Percentiles rank a stretch among this genome's conserved stretches.
These are phyloP conservation scores for Termitomyces bulborhizus DNA, from an alignment of 768 basidiomycete genomes.

Conservation along the genomic window DNA sequence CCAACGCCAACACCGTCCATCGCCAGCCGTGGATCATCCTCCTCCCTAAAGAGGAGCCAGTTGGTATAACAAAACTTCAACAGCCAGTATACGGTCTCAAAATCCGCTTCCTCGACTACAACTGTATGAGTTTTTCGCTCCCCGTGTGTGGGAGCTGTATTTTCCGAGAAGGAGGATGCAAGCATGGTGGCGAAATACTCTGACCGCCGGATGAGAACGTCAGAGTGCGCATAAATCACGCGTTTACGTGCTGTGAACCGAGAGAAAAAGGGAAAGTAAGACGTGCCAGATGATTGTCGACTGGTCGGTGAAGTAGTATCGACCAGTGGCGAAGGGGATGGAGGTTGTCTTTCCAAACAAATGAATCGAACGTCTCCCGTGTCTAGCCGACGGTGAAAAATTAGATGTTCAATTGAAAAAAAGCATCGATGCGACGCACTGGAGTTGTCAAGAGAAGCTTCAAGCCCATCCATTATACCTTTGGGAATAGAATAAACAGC, in stretches of 20 bases:
- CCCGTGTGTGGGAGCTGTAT: constrained; percentile 26
- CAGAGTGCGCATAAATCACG: constrained; percentile 72
- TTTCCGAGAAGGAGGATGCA: constrained; percentile 65
- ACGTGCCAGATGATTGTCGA: constrained; percentile 33
- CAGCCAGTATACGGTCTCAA: constrained; percentile 73
- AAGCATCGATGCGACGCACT: constrained; percentile 32
- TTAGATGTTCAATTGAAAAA: neutral
- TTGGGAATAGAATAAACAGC: constrained; percentile 59
- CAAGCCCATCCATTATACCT: constrained; percentile 62
- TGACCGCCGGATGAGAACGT: constrained; percentile 66
- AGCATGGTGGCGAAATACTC: constrained; percentile 79
- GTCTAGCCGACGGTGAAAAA: constrained; percentile 25
- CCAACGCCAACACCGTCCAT: constrained; percentile 65
- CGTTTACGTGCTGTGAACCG: constrained; percentile 61
- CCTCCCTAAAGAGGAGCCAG: constrained; percentile 63
- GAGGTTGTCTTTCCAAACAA: constrained; percentile 49
- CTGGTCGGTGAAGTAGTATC: constrained; percentile 22
- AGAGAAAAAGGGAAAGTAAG: constrained; percentile 33
- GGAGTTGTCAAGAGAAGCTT: constrained; percentile 65
- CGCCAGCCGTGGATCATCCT: constrained; percentile 62
- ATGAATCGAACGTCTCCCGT: constrained; percentile 77
- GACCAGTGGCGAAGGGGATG: constrained; percentile 18
- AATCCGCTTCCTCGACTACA: constrained; percentile 75
- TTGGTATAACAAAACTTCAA: constrained; percentile 74
- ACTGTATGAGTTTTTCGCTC: constrained; percentile 58